These are phyloP conservation scores for Phlebiopsis flavidoalba DNA, from an alignment of 768 basidiomycete genomes.

Conservation along the genomic window DNA sequence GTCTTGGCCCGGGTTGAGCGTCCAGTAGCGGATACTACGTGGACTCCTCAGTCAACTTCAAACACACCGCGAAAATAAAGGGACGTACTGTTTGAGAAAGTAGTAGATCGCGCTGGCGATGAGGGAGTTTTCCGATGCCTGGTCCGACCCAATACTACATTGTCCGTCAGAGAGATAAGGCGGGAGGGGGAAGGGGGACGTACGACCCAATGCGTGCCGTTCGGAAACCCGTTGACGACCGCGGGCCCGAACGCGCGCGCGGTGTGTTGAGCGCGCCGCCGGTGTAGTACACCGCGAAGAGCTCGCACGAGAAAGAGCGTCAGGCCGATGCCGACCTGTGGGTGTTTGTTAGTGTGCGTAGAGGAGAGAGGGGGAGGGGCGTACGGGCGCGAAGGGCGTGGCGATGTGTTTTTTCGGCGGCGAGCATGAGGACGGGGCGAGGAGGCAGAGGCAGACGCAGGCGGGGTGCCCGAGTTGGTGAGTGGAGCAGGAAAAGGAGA, in stretches of 20 bases:
- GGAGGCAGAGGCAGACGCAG: conserved; percentile 49
- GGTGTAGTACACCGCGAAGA: conserved; percentile 61
- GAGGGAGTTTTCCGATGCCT: conserved; percentile 56
- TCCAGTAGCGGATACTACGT: conserved; percentile 45
- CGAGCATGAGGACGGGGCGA: conserved; percentile 68
- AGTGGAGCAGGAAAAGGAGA: conserved; percentile 37
- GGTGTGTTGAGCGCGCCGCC: conserved; percentile 66
- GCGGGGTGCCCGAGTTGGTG: conserved; percentile 57
- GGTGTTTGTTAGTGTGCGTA: not conserved
- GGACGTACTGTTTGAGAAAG: conserved; percentile 45
- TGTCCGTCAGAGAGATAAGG: conserved; percentile 4
- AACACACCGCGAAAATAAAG: not conserved
- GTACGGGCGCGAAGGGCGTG: conserved; percentile 65
- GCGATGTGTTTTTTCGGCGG: conserved; percentile 63
- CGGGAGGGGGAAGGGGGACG: conserved; percentile 16
- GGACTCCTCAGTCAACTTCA: not conserved
- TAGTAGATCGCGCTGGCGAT: conserved; percentile 54
- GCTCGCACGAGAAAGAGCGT: conserved; percentile 58
- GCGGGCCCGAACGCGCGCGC: conserved; percentile 70
- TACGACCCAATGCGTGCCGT: conserved; percentile 57
- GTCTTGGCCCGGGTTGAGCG: conserved; percentile 45
- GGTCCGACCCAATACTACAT: conserved; percentile 69
- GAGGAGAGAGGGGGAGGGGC: conserved; percentile 7
- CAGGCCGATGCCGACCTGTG: conserved; percentile 60
- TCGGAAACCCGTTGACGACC: conserved; percentile 55